Evolutionary conservation across 2,329 filamentous ascomycete genomes (phyloP).

Genomic region (Claviceps africana): DNA sequence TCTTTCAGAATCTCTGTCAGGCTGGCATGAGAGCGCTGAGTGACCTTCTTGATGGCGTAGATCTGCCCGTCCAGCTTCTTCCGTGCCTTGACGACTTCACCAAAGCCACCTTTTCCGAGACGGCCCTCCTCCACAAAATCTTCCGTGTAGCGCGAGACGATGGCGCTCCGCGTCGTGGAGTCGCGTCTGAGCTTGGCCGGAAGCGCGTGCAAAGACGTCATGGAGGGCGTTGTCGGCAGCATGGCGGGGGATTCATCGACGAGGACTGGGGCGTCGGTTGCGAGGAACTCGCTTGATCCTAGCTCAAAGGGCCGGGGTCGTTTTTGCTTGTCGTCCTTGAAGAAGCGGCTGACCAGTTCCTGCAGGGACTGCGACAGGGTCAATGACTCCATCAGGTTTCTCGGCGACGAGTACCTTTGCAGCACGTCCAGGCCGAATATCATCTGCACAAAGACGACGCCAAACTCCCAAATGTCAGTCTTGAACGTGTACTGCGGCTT

Average conservation of each 20-base stretch:
- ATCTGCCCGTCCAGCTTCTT: conserved; percentile 88
- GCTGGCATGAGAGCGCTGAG: conserved; percentile 62
- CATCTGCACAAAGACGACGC: conserved; percentile 86
- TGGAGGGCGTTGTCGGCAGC: conserved; percentile 28
- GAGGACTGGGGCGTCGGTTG: conserved; percentile 48
- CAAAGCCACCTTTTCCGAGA: conserved; percentile 86
- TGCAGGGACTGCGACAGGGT: conserved; percentile 61
- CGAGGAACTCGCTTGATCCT: conserved; percentile 50
- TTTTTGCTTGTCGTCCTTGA: conserved; percentile 72
- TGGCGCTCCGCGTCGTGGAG: conserved; percentile 37
- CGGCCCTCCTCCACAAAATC: conserved; percentile 86
- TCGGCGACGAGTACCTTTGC: conserved; percentile 66
- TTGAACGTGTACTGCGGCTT: conserved; percentile 57
- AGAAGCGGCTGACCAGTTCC: conserved; percentile 71
- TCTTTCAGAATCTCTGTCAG: conserved; percentile 74
- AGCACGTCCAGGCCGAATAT: conserved; percentile 70
- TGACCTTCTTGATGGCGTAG: conserved; percentile 96
- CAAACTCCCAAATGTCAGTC: conserved; percentile 90
- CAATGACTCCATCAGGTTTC: conserved; percentile 55
- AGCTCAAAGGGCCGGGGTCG: conserved; percentile 69
- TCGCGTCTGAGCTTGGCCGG: conserved; percentile 44
- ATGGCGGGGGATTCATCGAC: conserved; percentile 28
- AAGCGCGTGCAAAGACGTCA: conserved; percentile 26
- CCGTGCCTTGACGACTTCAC: conserved; percentile 86
- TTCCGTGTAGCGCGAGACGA: conserved; percentile 64